These are phyloP conservation scores for Mycena vulgaris DNA, from an alignment of 768 basidiomycete species.

Conservation along the genomic window DNA sequence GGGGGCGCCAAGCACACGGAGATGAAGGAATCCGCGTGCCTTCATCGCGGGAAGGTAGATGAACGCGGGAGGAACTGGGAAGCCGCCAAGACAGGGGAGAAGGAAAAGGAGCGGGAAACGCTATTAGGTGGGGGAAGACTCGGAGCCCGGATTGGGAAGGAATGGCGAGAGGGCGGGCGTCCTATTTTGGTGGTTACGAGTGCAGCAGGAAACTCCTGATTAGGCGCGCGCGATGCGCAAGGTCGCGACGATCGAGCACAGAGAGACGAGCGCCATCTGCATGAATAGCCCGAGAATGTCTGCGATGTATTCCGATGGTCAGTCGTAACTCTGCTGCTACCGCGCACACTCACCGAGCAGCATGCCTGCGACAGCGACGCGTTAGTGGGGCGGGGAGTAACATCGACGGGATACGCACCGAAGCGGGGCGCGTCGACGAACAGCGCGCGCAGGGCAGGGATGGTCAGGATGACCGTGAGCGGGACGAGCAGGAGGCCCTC, in stretches of 20 bases:
- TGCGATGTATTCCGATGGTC: background rate
- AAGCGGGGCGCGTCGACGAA: background rate
- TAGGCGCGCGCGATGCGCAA: background rate
- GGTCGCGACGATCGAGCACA: background rate
- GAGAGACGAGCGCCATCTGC: constrained; percentile 1
- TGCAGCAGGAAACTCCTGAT: background rate
- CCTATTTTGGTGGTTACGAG: no score
- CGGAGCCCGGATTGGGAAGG: background rate
- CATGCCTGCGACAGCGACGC: background rate
- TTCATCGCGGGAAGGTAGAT: no score
- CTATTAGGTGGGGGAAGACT: background rate
- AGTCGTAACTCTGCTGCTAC: background rate
- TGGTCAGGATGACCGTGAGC: background rate
- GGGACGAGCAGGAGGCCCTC: background rate
- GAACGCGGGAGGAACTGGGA: no score
- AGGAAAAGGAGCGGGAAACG: no score
- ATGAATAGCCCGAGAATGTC: background rate
- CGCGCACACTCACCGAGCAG: background rate
- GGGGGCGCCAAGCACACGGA: no score
- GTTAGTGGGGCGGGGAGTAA: background rate
- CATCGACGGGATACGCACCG: background rate
- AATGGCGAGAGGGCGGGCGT: no score
- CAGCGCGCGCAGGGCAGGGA: background rate
- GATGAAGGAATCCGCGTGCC: no score
- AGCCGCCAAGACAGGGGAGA: no score